phyloP scores from a whole-genome alignment of 2,329 filamentous ascomycete genomes.

The Chrysoporthe austroafricana region DNA sequence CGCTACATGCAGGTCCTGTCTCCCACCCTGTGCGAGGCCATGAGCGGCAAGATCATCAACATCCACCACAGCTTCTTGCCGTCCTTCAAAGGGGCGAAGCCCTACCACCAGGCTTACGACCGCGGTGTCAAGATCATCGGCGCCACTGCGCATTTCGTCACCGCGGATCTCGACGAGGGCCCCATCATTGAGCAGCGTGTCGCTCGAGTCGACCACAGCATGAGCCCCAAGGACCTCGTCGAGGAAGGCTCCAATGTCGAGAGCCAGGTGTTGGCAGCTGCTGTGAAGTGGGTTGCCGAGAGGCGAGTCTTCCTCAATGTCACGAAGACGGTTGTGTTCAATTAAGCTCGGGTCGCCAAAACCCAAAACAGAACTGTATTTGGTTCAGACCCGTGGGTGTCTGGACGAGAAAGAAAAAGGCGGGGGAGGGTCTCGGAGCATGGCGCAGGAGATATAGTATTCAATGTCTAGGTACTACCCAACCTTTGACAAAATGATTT shows the following conservation, averaged over 20 bases:
- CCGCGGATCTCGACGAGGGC: constrained; percentile 81
- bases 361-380: not conserved
- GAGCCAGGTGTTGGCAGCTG: constrained; percentile 79
- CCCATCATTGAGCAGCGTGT: constrained; percentile 88
- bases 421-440: not conserved
- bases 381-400: too few relatives aligned
- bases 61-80: constrained; percentile 89
- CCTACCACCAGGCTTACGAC: constrained; percentile 86
- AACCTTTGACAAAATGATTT: too few relatives aligned
- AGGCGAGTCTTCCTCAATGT: constrained; percentile 77
- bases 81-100: constrained; percentile 85
- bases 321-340: constrained; percentile 79
- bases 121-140: constrained; percentile 88
- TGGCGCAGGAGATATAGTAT: not conserved
- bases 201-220: constrained; percentile 73
- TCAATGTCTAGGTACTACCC: too few relatives aligned
- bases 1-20: constrained; percentile 89
- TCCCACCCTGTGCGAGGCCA: constrained; percentile 72
- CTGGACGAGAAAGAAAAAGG: too few relatives aligned
- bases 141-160: constrained; percentile 85
- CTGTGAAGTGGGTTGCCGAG: constrained; percentile 85
- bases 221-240: constrained; percentile 76
- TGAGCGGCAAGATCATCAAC: constrained; percentile 89
- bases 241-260: constrained; percentile 84
- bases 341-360: constrained; percentile 32